Base-by-base conservation (phyloP, 208 protist genomes). In the Trypanosoma avium region DNA sequence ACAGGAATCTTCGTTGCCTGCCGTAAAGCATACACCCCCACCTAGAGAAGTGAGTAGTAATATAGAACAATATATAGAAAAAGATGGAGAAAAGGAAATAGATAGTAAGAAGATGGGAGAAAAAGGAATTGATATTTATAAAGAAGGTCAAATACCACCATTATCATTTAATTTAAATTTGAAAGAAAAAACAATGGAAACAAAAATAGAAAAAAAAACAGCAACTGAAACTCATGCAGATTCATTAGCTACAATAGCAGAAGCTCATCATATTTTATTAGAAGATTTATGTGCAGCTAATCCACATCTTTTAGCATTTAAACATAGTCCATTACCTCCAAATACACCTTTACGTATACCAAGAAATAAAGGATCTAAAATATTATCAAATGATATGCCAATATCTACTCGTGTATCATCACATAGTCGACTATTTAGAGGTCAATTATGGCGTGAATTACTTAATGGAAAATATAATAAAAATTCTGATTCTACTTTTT, bases 391-490 rank as follows among this genome's bases (percentile, higher is more conserved):
- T 33, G 30, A 27, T 46, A 36, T 27, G 13, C 15, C 21, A n/a
- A n/a, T 32, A 12, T 45, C 43, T 26, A 60, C 58, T 35, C 40
- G 40, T 36, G 49, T 59, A 30, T 33, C 26, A 32, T n/a, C 21
- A 26, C 49, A 64, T 29, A 48, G 29, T 10, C 30, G 50, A 46
- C 15, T 50, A 15, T 73, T 73, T 35, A 30, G 42, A 3, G 67
- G 67, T 38, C n/a, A 45, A 32, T 29, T 55, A 5, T 73, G 67
- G 67, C 15, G 19, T 13, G 53, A 62, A n/a, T 27, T 73, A 17
- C 26, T 73, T n/a, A 27, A 27, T 22, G 58, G 46, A 0, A 52
- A 57, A 32, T 27, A 35, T 17, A 50, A 12, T n/a, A 27, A 33
- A n/a, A 24, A 40, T 22, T 7, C 15, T 9, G n/a, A n/a, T 58